These are phyloP conservation scores for Cyberlindnera euphorbiiphila DNA, from an alignment of 805 yeast species.

Conservation along the genomic window DNA sequence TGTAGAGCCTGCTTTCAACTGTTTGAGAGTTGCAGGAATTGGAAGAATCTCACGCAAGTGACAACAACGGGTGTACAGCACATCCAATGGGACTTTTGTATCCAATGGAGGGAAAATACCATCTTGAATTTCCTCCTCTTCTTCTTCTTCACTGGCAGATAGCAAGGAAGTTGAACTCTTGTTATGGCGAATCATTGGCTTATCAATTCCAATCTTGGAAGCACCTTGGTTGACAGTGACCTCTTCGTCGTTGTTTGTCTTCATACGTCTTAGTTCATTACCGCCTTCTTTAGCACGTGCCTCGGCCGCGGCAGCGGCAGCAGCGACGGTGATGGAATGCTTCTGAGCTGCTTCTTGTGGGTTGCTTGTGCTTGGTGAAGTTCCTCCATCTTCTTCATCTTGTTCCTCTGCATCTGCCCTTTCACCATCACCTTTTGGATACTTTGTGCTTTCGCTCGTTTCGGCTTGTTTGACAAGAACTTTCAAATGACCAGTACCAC, in stretches of 20 bases:
- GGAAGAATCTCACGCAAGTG: conserved; percentile 90
- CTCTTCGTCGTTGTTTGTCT: conserved; percentile 36
- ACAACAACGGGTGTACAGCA: conserved; percentile 86
- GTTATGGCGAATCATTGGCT: conserved; percentile 39
- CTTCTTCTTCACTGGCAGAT: conserved; percentile 16
- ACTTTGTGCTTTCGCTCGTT: no score
- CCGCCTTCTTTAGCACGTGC: conserved; percentile 34
- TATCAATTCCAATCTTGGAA: conserved; percentile 37
- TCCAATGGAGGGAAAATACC: conserved; percentile 30
- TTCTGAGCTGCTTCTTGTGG: conserved; percentile 17
- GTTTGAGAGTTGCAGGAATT: conserved; percentile 83
- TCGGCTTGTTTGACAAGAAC: conserved; percentile 31
- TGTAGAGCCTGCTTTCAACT: conserved; percentile 65
- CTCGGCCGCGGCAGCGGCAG: conserved; percentile 36
- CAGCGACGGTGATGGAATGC: conserved; percentile 32
- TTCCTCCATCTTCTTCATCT: conserved; percentile 23
- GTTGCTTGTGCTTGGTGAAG: no score
- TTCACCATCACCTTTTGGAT: no score
- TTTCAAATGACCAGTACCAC: conserved; percentile 68
- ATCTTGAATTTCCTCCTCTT: conserved; percentile 24
- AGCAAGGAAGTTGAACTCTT: conserved; percentile 28
- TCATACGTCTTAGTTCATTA: conserved; percentile 27
- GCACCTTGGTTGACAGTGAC: conserved; percentile 33
- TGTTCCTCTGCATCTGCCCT: conserved; percentile 2
- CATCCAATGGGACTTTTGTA: conserved; percentile 48